Evolutionary conservation across 768 basidiomycete genomes (phyloP), one percentile per base, ranked within the genome.

Genomic region (Leucosporidium creatinivorum): DNA sequence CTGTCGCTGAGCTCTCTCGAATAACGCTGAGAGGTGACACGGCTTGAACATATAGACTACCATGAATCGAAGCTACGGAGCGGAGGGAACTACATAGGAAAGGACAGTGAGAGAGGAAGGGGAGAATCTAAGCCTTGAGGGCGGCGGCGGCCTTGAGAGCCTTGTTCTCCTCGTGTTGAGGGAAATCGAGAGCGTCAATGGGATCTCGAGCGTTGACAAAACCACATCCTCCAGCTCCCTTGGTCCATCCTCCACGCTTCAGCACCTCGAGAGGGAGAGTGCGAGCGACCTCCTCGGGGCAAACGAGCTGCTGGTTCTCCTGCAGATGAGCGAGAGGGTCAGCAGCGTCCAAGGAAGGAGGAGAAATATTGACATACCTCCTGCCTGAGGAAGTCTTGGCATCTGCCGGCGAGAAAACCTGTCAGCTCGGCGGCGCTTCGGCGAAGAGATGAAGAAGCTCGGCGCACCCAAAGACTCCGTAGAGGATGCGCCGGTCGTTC

Each of bases 211-310:
- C 54, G 17, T 55, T 19, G 36, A 36, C 33, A 19, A 60, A 60
- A 18, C 58, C 58, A 18, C 44, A 60, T 19, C 58, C 58, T n/a
- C 44, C 44, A 10, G 44, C 26, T 15, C 25, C 58, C 58, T 60
- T 60, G 5, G 58, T 23, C 58, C 58, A 60, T 8, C 58, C 58
- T 2, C 44, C 28, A 3, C 44, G 44, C 25, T 25, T 15, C 3
- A 60, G 44, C 26, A 60, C 58, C 23, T 60, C 58, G 26, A 48
- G 9, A 13, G 44, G 58, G 28, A 60, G 58, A 15, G 58, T 60
- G 18, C 47, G 44, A 4, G 58, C 58, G 25, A 60, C 58, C 15
- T 30, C 26, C 18, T 48, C 44, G 23, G 58, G 44, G 25, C 44
- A 48, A 10, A 30, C 44, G 26, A 60, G 58, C 44, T 60, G 58